Conservation (phyloP, 345 rosid genomes). For the Raphanus sativus region DNA sequence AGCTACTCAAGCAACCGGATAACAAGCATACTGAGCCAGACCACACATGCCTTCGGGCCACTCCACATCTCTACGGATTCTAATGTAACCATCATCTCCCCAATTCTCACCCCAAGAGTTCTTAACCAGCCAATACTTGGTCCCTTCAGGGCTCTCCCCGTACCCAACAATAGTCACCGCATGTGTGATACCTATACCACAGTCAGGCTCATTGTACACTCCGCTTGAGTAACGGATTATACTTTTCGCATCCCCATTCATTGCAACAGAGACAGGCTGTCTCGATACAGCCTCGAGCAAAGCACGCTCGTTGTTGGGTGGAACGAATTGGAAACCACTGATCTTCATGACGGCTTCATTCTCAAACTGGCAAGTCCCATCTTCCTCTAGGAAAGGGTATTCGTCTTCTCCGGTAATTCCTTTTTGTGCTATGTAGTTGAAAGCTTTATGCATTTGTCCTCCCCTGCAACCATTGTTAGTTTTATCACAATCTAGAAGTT, state of each 20-base stretch:
- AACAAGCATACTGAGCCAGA: conserved; percentile 42
- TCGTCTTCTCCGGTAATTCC: not conserved
- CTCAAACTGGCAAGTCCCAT: conserved; percentile 38
- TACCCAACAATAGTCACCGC: conserved; percentile 58
- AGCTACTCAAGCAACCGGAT: conserved; percentile 33
- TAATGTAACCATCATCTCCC: conserved; percentile 59
- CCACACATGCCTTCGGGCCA: conserved; percentile 57
- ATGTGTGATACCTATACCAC: conserved; percentile 44
- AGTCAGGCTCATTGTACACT: conserved; percentile 38
- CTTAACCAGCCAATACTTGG: conserved; percentile 54
- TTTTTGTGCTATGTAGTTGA: conserved; percentile 33
- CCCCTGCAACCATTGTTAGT: conserved; percentile 47
- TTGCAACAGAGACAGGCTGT: conserved; percentile 55
- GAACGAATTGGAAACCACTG: conserved; percentile 43
- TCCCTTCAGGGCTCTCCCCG: conserved; percentile 35
- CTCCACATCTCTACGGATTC: conserved; percentile 42
- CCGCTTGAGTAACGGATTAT: conserved; percentile 48
- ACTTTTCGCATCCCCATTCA: not conserved
- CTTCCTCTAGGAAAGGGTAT: conserved; percentile 39
- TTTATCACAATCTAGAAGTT: conserved; percentile 53
- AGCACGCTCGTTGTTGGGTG: conserved; percentile 43
- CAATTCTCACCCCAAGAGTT: conserved; percentile 61
- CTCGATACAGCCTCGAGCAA: conserved; percentile 48
- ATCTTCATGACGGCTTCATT: conserved; percentile 31
- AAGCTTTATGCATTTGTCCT: conserved; percentile 46